A percentile compares a stretch with the other conserved stretches of the same genome.
phyloP scores from a whole-genome alignment of 1,284 basidiomycete genomes.

The Ceratobasidium sp. region DNA sequence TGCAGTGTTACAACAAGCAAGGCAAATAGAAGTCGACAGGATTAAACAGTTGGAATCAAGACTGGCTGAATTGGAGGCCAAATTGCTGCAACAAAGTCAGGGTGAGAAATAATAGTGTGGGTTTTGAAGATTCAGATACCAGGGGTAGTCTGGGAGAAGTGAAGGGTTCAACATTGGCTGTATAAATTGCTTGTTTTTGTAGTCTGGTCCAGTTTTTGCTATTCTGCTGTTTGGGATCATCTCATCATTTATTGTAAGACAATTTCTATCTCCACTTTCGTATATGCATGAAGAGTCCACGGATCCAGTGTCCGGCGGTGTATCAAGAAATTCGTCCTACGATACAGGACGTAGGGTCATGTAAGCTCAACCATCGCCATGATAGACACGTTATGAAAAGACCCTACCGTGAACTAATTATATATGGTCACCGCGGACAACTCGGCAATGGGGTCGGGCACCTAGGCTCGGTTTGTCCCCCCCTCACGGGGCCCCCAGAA shows the following conservation, averaged over 20 bases:
- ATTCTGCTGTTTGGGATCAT: slow-evolving; percentile 7
- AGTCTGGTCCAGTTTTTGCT: slow-evolving; percentile 8
- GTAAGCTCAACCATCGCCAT: too few species aligned
- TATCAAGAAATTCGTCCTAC: too few species aligned
- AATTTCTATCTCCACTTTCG: neutral
- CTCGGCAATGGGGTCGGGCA: too few species aligned
- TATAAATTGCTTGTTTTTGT: slow-evolving; percentile 10
- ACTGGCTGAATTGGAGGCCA: slow-evolving; percentile 25
- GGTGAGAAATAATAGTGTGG: neutral
- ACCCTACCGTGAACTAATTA: too few species aligned
- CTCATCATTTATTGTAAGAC: slow-evolving; percentile 25
- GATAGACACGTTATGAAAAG: too few species aligned
- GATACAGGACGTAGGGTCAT: too few species aligned
- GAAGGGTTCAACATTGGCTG: slow-evolving; percentile 9
- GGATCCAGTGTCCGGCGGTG: too few species aligned
- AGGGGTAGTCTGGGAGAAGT: neutral
- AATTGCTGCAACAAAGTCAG: slow-evolving; percentile 3
- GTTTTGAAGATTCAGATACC: neutral
- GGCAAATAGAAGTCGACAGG: slow-evolving; percentile 33
- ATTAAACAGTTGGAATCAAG: slow-evolving; percentile 24
- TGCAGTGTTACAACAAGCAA: slow-evolving; percentile 17
- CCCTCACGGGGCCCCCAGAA: too few species aligned
- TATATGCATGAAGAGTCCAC: too few species aligned
- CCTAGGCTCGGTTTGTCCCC: too few species aligned
- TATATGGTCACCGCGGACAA: too few species aligned